Conservation (phyloP, 2,329 filamentous ascomycete genomes). For the Talaromyces sp. region DNA sequence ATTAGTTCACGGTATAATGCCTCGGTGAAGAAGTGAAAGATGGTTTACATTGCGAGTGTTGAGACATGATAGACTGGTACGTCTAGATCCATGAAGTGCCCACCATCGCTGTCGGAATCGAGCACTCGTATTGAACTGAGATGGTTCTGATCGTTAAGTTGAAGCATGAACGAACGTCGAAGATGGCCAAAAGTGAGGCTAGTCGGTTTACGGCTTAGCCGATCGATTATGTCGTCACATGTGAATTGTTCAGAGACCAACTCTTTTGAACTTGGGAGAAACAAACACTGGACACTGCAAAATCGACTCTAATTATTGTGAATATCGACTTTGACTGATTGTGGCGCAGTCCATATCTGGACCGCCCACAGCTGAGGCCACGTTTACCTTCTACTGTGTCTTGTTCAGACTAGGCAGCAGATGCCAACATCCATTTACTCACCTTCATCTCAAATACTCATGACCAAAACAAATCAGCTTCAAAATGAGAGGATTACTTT, state of each 20-base stretch:
- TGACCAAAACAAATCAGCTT: neutral
- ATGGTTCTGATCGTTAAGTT: neutral
- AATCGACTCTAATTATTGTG: neutral
- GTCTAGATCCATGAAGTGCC: slow-evolving; percentile 14
- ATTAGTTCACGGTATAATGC: neutral
- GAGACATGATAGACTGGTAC: slow-evolving; percentile 18
- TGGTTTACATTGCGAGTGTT: slow-evolving; percentile 15
- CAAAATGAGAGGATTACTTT: slow-evolving; percentile 1
- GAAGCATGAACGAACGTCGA: neutral
- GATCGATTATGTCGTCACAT: neutral
- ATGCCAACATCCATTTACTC: neutral
- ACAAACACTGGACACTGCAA: neutral
- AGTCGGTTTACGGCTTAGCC: neutral
- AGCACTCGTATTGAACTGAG: too few relatives aligned
- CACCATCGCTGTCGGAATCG: slow-evolving; percentile 11
- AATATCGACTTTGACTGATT: neutral
- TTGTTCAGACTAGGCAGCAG: neutral
- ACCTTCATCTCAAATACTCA: neutral
- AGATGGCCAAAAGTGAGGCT: neutral
- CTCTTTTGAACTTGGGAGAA: neutral
- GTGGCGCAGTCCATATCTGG: neutral
- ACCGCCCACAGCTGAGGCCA: neutral
- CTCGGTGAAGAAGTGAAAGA: neutral
- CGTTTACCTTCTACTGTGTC: neutral
- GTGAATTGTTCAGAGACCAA: neutral